Base-by-base conservation (phyloP, 768 basidiomycete species). In the Tephrocybe rancida region DNA sequence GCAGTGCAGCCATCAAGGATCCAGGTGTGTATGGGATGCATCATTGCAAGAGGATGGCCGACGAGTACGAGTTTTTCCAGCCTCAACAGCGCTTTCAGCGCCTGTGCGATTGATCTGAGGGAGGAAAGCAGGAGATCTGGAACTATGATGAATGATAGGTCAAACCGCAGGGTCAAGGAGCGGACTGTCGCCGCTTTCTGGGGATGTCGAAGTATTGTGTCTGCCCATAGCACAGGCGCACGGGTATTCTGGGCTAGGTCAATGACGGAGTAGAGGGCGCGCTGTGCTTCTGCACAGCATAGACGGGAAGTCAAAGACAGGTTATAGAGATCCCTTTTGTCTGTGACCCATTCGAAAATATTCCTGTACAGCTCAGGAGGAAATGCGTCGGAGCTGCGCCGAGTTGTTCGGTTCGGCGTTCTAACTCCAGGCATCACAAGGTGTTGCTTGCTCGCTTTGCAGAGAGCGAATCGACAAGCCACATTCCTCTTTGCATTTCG, bases 1-100 rank as follows among this genome's bases (percentile, higher is more conserved):
- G 54, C 52, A 14, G 58, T 53, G 50, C 58, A 61, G n/a, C 56
- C 60, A 44, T 64, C 62, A 44, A 64, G 58, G 19, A 64, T 51
- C 60, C 62, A 60, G 16, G 54, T 51, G 27, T 59, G 45, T 37
- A 61, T 53, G 10, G 58, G 60, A 51, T 61, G 56, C 62, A 61
- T 64, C 60, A 61, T 64, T 22, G 51, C 62, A 29, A 44, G 46
- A 22, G 60, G 54, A 49, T 64, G 60, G 5, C 62, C 62, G 21
- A 55, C 11, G 13, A 61, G 52, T 5, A 57, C 48, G 38, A 58
- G 60, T 19, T 41, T 58, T 22, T 52, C 41, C 16, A 64, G 53
- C 16, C 55, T 58, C n/a, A 24, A 45, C 3, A 64, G 56, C 29
- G 49, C 38, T 29, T 32, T 41, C 10, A 64, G 47, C 16, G 60